Evolutionary conservation across 805 yeast genomes (phyloP).

Genomic region (Yarrowia deformans): DNA sequence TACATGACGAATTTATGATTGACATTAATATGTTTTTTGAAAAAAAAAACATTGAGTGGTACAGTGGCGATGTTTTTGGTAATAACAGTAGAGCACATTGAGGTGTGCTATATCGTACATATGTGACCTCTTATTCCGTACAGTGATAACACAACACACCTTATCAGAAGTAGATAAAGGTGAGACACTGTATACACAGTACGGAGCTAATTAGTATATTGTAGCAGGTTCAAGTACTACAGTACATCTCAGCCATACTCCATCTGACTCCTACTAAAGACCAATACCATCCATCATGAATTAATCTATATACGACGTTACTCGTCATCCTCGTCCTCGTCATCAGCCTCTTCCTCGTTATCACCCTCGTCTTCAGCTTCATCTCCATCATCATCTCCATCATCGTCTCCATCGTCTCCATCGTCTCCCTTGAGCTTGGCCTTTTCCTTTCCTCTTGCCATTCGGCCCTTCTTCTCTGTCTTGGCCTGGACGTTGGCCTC

Average conservation of each 20-base stretch:
- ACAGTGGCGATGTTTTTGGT: no score
- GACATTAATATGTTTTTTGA: no score
- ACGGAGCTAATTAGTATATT: no score
- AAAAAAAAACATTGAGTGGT: no score
- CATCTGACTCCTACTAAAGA: neutral
- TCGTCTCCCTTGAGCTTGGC: constrained; percentile 46
- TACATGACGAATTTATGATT: constrained; percentile 12
- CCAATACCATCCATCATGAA: neutral
- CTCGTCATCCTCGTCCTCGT: constrained; percentile 42
- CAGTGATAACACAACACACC: no score
- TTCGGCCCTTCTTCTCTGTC: constrained; percentile 75
- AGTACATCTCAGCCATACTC: no score
- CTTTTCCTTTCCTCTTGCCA: constrained; percentile 58
- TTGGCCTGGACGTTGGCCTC: constrained; percentile 76
- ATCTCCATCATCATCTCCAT: constrained; percentile 43
- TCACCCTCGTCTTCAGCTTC: constrained; percentile 42
- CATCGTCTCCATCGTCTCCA: constrained; percentile 42
- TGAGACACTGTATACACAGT: no score
- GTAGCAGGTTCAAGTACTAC: no score
- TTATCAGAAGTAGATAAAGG: no score
- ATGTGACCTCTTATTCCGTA: no score
- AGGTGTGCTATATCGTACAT: no score
- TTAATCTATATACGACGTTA: constrained; percentile 31
- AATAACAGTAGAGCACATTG: no score
- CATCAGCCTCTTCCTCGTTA: constrained; percentile 43